phyloP scores from a whole-genome alignment of 2,329 filamentous ascomycete species.

The Mycosphaerella sp. region DNA sequence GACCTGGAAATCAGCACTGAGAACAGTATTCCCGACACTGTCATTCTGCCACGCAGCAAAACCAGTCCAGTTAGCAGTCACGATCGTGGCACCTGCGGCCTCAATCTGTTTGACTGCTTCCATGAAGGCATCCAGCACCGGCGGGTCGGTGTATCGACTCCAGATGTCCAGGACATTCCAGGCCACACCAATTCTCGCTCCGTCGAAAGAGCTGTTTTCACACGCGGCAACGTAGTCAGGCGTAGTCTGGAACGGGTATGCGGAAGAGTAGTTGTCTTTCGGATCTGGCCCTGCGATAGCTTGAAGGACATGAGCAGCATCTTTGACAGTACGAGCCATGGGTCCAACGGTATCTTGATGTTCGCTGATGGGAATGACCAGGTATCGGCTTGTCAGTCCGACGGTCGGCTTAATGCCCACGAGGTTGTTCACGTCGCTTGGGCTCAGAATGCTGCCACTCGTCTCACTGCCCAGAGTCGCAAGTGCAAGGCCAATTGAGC shows the following conservation, averaged over 20 bases:
- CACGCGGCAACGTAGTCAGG: constrained; percentile 58
- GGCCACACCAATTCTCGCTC: constrained; percentile 58
- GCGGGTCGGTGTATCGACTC: constrained; percentile 31
- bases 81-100: constrained; percentile 19
- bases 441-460: constrained; percentile 57
- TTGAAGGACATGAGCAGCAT: constrained; percentile 52
- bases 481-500: constrained; percentile 54
- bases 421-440: constrained; percentile 52
- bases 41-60: constrained; percentile 39
- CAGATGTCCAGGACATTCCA: constrained; percentile 49
- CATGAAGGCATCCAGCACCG: constrained; percentile 41
- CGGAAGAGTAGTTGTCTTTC: constrained; percentile 53
- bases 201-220: constrained; percentile 45
- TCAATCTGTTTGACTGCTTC: constrained; percentile 15
- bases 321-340: constrained; percentile 54
- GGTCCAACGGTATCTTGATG: constrained; percentile 54
- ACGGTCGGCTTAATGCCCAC: constrained; percentile 65
- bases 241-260: constrained; percentile 49
- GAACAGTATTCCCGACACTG: constrained; percentile 41
- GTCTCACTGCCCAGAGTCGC: constrained; percentile 59
- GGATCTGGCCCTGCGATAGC: constrained; percentile 52
- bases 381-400: constrained; percentile 55
- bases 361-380: constrained; percentile 60
- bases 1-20: constrained; percentile 54
- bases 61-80: constrained; percentile 22